Conservation (phyloP, 2,329 filamentous ascomycete species). For the Hypocrella siamensis region DNA sequence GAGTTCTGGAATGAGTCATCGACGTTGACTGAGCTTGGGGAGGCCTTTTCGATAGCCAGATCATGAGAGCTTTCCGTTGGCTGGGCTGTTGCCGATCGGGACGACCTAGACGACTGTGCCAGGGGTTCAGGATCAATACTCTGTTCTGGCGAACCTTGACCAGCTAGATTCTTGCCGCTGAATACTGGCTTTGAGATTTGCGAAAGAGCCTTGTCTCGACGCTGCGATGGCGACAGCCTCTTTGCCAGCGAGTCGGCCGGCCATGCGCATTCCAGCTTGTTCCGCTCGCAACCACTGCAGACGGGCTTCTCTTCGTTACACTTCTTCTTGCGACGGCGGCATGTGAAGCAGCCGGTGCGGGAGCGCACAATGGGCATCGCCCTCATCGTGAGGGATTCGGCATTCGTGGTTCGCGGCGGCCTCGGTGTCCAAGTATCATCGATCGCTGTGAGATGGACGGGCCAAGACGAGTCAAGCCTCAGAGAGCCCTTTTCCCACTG, state of each 20-base stretch:
- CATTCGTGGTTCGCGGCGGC: constrained; percentile 1
- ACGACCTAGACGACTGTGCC: too few species aligned
- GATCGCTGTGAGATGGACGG: too few species aligned
- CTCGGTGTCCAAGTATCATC: too few species aligned
- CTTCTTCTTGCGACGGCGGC: constrained; percentile 35
- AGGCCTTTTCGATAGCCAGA: too few species aligned
- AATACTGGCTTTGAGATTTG: neutral
- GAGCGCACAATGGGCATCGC: constrained; percentile 19
- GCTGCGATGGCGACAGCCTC: neutral
- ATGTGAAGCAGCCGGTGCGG: constrained; percentile 29
- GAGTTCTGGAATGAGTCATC: neutral
- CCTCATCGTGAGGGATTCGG: constrained; percentile 8
- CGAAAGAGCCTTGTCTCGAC: neutral
- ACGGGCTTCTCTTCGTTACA: constrained; percentile 36
- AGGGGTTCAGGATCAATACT: too few species aligned
- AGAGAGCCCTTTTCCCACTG: too few species aligned
- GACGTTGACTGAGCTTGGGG: too few species aligned
- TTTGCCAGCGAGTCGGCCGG: constrained; percentile 8
- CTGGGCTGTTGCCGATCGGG: too few species aligned
- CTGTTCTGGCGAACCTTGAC: neutral
- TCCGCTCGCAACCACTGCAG: constrained; percentile 36
- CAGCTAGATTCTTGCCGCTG: neutral
- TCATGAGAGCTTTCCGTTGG: too few species aligned
- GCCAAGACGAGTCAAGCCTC: too few species aligned
- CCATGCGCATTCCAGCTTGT: constrained; percentile 38